Evolutionary conservation across 805 yeast species (phyloP).

Genomic region (Clavispora carvajalis): DNA sequence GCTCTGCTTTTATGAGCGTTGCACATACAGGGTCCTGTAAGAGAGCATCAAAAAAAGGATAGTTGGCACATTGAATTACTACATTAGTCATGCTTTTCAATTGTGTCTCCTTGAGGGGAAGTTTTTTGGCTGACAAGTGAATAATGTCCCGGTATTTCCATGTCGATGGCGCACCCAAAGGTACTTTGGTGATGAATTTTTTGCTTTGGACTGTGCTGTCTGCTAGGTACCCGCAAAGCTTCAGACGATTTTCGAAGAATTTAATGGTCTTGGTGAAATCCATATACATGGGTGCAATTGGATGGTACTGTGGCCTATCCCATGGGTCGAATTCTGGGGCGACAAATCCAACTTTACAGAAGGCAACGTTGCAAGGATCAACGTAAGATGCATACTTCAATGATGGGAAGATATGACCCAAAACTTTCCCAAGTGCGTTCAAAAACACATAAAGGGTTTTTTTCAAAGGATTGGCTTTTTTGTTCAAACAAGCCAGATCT

Average conservation of each 20-base stretch:
- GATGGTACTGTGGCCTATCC: constrained; percentile 14
- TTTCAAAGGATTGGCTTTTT: constrained; percentile 23
- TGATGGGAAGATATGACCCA: constrained; percentile 29
- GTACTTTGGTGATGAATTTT: background rate
- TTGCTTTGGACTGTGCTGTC: background rate
- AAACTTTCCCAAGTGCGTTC: constrained; percentile 29
- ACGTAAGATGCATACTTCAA: constrained; percentile 29
- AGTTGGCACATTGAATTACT: constrained; percentile 10
- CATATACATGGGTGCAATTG: constrained; percentile 19
- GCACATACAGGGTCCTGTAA: constrained; percentile 12
- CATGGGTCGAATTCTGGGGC: constrained; percentile 11
- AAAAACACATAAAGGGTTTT: constrained; percentile 31
- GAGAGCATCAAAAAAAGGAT: constrained; percentile 16
- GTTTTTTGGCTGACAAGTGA: constrained; percentile 16
- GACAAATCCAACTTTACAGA: constrained; percentile 22
- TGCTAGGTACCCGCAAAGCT: constrained; percentile 18
- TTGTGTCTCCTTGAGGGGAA: constrained; percentile 9
- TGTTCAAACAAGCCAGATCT: constrained; percentile 25
- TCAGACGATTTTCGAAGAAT: constrained; percentile 29
- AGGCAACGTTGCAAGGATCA: constrained; percentile 30
- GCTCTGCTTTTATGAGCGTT: constrained; percentile 8
- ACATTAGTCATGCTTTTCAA: constrained; percentile 6
- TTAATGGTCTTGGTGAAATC: constrained; percentile 27
- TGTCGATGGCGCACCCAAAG: background rate
- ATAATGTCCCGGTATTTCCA: constrained; percentile 14